Percentiles rank a stretch among this genome's conserved stretches.
Conservation (phyloP, 805 yeast species). For the Cephaloascus albidus region DNA sequence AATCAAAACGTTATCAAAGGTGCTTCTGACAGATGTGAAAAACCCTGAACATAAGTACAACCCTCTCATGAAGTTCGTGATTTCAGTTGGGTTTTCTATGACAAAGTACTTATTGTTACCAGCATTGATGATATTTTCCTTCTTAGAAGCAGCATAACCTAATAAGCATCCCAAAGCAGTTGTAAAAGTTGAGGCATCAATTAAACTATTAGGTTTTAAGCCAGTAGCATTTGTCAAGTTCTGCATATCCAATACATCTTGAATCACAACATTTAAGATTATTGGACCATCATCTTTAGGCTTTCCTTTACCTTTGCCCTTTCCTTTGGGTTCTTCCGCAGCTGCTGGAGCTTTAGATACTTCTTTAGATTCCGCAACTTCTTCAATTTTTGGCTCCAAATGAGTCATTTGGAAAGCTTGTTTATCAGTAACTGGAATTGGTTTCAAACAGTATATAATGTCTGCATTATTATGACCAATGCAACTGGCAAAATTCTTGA, state of each 20-base stretch:
- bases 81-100: constrained; percentile 11
- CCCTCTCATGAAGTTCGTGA: constrained; percentile 13
- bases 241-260: constrained; percentile 8
- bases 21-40: constrained; percentile 16
- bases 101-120: constrained; percentile 13
- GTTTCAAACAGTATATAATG: constrained; percentile 8
- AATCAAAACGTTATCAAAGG: constrained; percentile 13
- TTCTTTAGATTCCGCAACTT: too few relatives aligned
- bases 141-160: constrained; percentile 11
- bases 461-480: constrained; percentile 13
- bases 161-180: constrained; percentile 11
- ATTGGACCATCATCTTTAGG: background rate
- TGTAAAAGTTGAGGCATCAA: constrained; percentile 12
- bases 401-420: background rate
- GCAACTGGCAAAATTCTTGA: constrained; percentile 5
- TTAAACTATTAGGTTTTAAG: constrained; percentile 5
- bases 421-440: background rate
- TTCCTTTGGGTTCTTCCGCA: too few relatives aligned
- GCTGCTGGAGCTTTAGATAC: too few relatives aligned
- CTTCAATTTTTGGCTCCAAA: too few relatives aligned
- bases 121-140: constrained; percentile 9
- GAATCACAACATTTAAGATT: background rate
- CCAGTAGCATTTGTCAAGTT: constrained; percentile 9
- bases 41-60: constrained; percentile 16
- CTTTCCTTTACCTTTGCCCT: background rate